Base-by-base conservation (phyloP, 192 early-diverging fungal genomes). In the Spinellus fusiger region DNA sequence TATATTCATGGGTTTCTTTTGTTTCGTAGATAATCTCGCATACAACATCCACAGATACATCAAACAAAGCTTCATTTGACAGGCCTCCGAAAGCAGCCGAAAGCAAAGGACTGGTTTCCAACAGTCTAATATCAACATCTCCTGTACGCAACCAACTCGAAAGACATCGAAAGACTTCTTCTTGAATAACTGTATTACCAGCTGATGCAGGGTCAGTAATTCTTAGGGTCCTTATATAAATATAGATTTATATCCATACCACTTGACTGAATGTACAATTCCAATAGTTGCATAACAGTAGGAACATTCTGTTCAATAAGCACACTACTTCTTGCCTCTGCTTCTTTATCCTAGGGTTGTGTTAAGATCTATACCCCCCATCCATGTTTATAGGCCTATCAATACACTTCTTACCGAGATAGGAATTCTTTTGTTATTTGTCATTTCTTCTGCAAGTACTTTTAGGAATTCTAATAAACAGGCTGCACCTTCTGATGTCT, bases 391-490 rank as follows among this genome's bases (percentile, higher is more conserved):
- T 49, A 65, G 44, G 27, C 68, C 62, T 44, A 77, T 62, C 26
- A 25, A 56, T 27, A 44, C 40, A 2, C 1, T 16, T 69, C 84
- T 70, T 77, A 87, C 73, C 35, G 80, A 70, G 60, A 89, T 71
- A 27, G 82, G 70, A 50, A 88, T 77, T 37, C 83, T 77, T 40
- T 81, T 78, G 56, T 87, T 90, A 25, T 74, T 68, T 38, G 73
- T 77, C 9, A 89, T 77, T 73, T 98, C 94, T 63, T 96, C 93
- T 13, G 94, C 93, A 25, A 99, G 72, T 31, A 92, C 86, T 13
- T 83, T 84, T 37, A 95, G 67, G 59, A 96, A 91, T 62, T 92
- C 89, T 7, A 96, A 62, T 59, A 96, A 70, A 40, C 84, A 81
- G 1, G 69, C 64, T 23, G 89, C 79, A 26, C 83, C 82, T 31